Evolutionary conservation across 1,139 yeast species (phyloP).

Genomic region (Yamadazyma atmosphaerica): DNA sequence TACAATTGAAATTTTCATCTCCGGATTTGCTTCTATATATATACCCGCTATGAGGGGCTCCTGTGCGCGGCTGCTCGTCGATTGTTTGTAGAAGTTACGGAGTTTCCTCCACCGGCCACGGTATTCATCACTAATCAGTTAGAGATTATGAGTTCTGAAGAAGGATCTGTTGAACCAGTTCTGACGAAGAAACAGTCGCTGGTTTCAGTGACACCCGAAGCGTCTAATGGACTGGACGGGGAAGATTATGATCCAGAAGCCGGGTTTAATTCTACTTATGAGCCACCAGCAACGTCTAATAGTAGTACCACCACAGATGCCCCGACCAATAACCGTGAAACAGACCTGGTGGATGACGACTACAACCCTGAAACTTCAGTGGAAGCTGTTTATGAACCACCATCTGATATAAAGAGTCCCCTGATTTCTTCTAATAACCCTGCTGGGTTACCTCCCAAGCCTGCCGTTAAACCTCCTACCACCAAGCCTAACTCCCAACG

Average conservation of each 20-base stretch:
- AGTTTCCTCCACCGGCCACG: neutral
- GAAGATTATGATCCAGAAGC: constrained; percentile 7
- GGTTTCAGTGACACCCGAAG: no score
- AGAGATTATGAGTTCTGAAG: neutral
- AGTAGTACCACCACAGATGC: no score
- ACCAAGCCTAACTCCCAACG: constrained; percentile 24
- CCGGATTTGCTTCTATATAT: neutral
- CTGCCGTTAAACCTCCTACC: no score
- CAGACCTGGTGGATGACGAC: constrained; percentile 15
- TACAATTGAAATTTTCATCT: no score
- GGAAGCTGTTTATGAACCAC: neutral
- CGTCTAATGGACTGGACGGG: neutral
- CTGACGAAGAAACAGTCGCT: neutral
- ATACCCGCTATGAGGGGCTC: no score
- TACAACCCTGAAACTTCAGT: constrained; percentile 25
- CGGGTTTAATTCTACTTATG: neutral
- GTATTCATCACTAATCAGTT: no score
- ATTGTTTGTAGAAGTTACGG: neutral
- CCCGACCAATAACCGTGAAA: neutral
- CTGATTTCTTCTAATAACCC: constrained; percentile 3
- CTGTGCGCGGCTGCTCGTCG: no score
- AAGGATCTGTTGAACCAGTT: neutral
- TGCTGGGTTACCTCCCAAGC: constrained; percentile 10
- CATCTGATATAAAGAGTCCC: no score
- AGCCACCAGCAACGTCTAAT: no score